Conservation (phyloP, 129 eudicot species). For the Saussurea involucrata region DNA sequence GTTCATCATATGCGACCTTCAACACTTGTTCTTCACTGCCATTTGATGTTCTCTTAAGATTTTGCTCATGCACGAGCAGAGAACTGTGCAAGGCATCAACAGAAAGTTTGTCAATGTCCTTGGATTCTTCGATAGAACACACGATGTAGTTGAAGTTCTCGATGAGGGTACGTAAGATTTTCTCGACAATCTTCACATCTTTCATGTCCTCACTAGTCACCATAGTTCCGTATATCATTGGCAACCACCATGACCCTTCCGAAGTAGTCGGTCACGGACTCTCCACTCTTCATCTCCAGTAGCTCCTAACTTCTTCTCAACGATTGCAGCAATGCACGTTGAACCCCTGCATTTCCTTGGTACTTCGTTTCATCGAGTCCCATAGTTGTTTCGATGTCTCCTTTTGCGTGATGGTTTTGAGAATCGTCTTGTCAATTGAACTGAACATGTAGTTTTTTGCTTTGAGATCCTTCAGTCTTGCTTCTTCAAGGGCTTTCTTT, state of each 20-base stretch:
- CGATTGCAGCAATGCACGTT: not conserved
- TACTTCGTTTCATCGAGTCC: not conserved
- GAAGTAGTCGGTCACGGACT: not conserved
- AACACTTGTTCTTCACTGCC: not conserved
- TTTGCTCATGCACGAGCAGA: not conserved
- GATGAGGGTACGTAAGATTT: not conserved
- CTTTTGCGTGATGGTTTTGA: not conserved
- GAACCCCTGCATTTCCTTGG: not conserved
- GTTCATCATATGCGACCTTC: not conserved
- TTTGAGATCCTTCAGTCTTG: not conserved
- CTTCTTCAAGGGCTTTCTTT: not conserved
- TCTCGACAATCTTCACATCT: not conserved
- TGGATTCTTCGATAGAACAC: not conserved
- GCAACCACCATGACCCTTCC: not conserved
- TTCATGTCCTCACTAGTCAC: slow-evolving; percentile 3
- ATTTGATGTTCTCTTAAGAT: not conserved
- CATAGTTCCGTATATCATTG: not conserved
- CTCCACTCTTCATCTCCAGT: not conserved
- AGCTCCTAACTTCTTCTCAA: not conserved
- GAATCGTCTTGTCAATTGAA: not conserved
- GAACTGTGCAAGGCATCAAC: not conserved
- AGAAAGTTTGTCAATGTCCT: not conserved
- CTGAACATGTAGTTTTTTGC: not conserved
- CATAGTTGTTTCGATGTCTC: not conserved
- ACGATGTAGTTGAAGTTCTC: not conserved